Percentiles rank a stretch among this genome's conserved stretches.
phyloP scores from a whole-genome alignment of 768 basidiomycete genomes.

The Suillus americanus region DNA sequence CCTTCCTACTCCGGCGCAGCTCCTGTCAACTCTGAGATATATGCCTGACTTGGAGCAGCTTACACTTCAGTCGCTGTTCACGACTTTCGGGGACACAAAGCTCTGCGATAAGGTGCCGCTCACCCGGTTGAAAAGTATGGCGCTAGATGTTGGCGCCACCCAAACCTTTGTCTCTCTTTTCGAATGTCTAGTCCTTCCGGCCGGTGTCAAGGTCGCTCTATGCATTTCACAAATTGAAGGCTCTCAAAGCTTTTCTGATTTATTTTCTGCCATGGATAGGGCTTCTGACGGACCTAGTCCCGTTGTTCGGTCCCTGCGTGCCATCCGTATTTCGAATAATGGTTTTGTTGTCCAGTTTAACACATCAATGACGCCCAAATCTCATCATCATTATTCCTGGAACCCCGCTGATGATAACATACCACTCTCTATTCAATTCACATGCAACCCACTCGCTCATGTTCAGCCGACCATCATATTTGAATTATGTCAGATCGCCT shows the following conservation, averaged over 20 bases:
- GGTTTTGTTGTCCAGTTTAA: not conserved
- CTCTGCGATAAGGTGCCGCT: not conserved
- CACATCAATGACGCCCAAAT: not conserved
- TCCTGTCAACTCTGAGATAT: constrained; percentile 30
- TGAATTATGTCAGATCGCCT: not conserved
- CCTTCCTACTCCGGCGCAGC: constrained; percentile 18
- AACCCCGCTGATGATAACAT: not conserved
- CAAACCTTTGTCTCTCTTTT: not conserved
- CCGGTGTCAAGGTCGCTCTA: not conserved
- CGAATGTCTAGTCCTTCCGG: not conserved
- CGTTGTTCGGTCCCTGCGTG: not conserved
- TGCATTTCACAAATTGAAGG: not conserved
- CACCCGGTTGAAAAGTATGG: not conserved
- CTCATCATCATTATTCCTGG: not conserved
- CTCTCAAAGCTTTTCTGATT: not conserved
- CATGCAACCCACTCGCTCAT: too few species aligned
- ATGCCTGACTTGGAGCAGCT: constrained; percentile 26
- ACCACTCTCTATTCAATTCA: not conserved
- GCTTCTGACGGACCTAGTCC: not conserved
- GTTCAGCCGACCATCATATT: not conserved
- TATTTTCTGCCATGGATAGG: not conserved
- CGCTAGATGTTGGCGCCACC: not conserved
- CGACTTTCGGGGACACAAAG: too few species aligned
- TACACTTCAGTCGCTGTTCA: not conserved
- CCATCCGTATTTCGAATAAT: not conserved